Conservation (phyloP, 179 eudicot genomes). For the Beta lomatogona region DNA sequence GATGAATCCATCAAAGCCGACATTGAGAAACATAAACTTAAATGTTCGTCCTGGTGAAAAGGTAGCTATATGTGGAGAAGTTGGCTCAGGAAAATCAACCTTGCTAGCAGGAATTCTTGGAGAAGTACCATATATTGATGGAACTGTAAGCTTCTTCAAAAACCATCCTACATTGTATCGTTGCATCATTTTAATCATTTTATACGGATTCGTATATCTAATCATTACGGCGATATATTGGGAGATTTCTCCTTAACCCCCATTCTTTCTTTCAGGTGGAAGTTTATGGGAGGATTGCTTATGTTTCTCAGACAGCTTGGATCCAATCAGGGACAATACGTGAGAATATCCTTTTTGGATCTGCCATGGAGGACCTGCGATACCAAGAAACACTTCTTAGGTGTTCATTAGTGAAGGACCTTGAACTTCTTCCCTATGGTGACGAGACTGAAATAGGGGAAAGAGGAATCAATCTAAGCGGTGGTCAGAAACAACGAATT, state of each 20-base stretch:
- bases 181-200: neutral
- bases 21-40: conserved; percentile 26
- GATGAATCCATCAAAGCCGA: neutral
- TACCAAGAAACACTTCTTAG: conserved; percentile 65
- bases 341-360: conserved; percentile 71
- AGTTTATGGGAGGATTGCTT: conserved; percentile 61
- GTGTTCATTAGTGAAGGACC: conserved; percentile 69
- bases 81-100: conserved; percentile 73
- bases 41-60: conserved; percentile 49
- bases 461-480: conserved; percentile 84
- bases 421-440: conserved; percentile 64
- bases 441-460: conserved; percentile 85
- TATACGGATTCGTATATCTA: neutral
- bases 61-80: conserved; percentile 70
- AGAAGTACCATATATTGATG: conserved; percentile 62
- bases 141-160: conserved; percentile 52
- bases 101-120: conserved; percentile 67
- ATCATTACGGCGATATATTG: neutral
- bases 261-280: conserved; percentile 42
- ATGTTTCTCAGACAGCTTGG: conserved; percentile 87
- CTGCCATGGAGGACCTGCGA: conserved; percentile 46
- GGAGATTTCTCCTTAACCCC: neutral
- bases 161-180: neutral
- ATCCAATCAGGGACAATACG: conserved; percentile 79
- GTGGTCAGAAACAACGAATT: conserved; percentile 82